These are phyloP conservation scores for Akanthomyces uredinophilus DNA, from an alignment of 2,329 filamentous ascomycete genomes.

Conservation along the genomic window DNA sequence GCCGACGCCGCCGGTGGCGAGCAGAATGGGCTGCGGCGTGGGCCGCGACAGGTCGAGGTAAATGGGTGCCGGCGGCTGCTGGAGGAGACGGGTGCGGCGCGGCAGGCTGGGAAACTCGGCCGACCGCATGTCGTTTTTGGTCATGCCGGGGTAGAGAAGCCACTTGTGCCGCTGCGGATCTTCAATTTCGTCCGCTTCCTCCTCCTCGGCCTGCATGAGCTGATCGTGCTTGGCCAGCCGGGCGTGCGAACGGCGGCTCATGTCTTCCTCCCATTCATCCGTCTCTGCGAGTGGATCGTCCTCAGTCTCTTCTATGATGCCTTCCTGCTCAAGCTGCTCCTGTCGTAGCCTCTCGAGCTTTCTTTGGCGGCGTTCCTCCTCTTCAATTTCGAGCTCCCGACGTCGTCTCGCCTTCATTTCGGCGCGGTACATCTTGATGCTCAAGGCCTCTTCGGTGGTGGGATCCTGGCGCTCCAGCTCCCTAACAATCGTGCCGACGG, in stretches of 20 bases:
- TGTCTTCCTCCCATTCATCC: constrained; percentile 31
- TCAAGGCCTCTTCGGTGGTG: constrained; percentile 56
- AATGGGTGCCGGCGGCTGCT: constrained; percentile 70
- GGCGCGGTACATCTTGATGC: constrained; percentile 28
- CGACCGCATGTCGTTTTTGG: constrained; percentile 59
- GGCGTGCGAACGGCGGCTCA: not conserved
- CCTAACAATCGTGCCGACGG: constrained; percentile 83
- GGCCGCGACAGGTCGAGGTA: constrained; percentile 67
- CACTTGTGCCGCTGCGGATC: constrained; percentile 64
- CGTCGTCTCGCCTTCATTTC: constrained; percentile 29
- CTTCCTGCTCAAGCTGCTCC: constrained; percentile 13
- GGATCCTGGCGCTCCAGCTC: constrained; percentile 79
- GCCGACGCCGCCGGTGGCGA: constrained; percentile 82
- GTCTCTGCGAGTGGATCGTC: constrained; percentile 6
- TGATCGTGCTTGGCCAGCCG: constrained; percentile 2
- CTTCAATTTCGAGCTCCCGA: constrained; percentile 31
- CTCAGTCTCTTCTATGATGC: constrained; percentile 25
- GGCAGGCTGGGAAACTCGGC: constrained; percentile 48
- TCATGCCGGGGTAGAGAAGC: constrained; percentile 77
- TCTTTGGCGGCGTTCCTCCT: constrained; percentile 22
- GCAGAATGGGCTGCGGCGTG: constrained; percentile 76
- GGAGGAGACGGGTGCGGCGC: constrained; percentile 47
- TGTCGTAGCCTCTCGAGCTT: constrained; percentile 9
- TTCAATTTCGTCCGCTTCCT: constrained; percentile 37
- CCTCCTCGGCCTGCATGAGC: constrained; percentile 22